Evolutionary conservation across 257 asterid genomes (phyloP).

Genomic region (Eucommia ulmoides): DNA sequence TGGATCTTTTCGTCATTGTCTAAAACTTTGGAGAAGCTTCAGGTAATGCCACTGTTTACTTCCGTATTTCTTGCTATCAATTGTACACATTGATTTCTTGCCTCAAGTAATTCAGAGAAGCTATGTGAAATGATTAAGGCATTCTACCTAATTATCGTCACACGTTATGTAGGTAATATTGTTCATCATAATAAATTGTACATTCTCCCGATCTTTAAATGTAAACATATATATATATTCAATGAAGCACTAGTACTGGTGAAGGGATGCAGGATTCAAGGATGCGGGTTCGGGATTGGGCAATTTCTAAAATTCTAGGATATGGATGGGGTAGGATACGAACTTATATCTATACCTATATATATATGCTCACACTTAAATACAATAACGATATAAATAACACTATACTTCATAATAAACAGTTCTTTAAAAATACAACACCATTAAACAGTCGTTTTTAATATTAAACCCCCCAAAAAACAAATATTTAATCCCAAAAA

Average conservation of each 20-base stretch:
- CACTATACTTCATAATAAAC: too few relatives aligned
- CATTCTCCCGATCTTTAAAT: too few relatives aligned
- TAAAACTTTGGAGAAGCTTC: conserved; percentile 93
- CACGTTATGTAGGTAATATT: neutral
- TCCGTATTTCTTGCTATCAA: neutral
- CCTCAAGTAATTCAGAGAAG: neutral
- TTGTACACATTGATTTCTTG: neutral
- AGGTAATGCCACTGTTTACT: conserved; percentile 29
- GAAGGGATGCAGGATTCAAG: neutral
- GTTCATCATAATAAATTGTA: too few relatives aligned
- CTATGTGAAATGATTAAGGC: neutral
- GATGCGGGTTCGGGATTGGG: neutral
- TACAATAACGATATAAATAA: neutral
- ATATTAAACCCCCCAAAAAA: too few relatives aligned
- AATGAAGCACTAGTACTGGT: neutral
- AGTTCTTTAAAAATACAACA: too few relatives aligned
- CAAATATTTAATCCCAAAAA: neutral
- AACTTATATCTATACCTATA: neutral
- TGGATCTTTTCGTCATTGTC: conserved; percentile 96
- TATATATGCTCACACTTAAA: neutral
- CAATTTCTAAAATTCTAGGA: neutral
- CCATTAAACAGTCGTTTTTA: neutral
- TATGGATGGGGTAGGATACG: neutral
- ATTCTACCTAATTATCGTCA: neutral
- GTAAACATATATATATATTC: too few relatives aligned